phyloP scores from a whole-genome alignment of 225 moss, liverwort and hornwort genomes.

The Asterella californica region DNA sequence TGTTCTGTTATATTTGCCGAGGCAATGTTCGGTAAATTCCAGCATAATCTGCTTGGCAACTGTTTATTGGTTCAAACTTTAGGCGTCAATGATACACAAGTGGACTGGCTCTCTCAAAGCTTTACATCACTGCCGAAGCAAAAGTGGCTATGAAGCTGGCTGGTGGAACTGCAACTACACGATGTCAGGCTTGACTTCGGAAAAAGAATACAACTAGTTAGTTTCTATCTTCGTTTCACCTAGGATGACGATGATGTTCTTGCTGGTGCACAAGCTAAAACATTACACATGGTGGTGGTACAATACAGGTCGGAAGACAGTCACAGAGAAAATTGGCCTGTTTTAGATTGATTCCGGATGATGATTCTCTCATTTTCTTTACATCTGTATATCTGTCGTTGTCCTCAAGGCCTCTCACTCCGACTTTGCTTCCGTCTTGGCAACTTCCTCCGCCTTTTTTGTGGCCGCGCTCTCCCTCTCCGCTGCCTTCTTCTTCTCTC shows the following conservation, averaged over 20 bases:
- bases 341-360: conserved; percentile 16
- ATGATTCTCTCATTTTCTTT: conserved; percentile 9
- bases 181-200: conserved; percentile 27
- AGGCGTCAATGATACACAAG: conserved; percentile 15
- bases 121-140: conserved; percentile 29
- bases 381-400: neutral
- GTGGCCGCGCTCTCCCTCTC: conserved; percentile 61
- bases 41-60: conserved; percentile 7
- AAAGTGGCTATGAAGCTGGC: conserved; percentile 19
- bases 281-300: conserved; percentile 9
- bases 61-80: conserved; percentile 1
- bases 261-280: conserved; percentile 10
- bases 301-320: conserved; percentile 21
- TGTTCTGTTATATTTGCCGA: no score
- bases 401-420: conserved; percentile 36
- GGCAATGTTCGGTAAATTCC: neutral
- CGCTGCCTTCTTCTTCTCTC: conserved; percentile 82
- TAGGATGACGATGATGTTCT: conserved; percentile 1
- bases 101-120: conserved; percentile 29
- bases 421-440: conserved; percentile 71
- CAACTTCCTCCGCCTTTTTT: conserved; percentile 50
- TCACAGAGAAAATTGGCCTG: conserved; percentile 31
- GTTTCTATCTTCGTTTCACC: conserved; percentile 28
- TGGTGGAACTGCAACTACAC: conserved; percentile 22
- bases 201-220: conserved; percentile 27